Conservation (phyloP, 148 eudicot species). For the Mesembryanthemum crystallinum region DNA sequence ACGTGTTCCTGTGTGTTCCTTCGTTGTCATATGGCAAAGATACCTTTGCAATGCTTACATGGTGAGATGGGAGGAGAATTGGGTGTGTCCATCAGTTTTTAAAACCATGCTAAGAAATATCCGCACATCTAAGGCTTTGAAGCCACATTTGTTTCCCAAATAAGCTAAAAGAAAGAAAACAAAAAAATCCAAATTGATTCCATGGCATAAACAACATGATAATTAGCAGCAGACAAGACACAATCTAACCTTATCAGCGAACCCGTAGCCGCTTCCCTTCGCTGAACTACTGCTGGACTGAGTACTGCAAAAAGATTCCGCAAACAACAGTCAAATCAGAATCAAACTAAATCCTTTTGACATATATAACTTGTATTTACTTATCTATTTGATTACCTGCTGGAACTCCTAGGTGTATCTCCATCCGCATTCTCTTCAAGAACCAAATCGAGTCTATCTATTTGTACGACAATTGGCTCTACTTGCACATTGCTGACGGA, state of each 20-base stretch:
- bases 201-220: not conserved
- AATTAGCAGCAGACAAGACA: conserved; percentile 13
- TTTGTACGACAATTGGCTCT: conserved; percentile 90
- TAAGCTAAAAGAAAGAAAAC: not conserved
- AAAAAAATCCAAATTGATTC: not conserved
- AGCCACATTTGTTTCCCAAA: not conserved
- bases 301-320: conserved; percentile 37
- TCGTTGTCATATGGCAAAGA: no score
- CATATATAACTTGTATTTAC: not conserved
- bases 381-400: conserved; percentile 44
- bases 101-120: not conserved
- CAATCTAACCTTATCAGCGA: conserved; percentile 82
- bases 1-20: no score
- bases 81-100: no score
- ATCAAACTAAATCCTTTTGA: not conserved
- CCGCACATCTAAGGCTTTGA: not conserved
- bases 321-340: not conserved
- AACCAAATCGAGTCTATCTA: conserved; percentile 91
- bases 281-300: conserved; percentile 53
- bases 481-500: conserved; percentile 87
- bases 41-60: no score
- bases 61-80: no score
- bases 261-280: conserved; percentile 86
- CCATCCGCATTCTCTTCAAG: conserved; percentile 84
- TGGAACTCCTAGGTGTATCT: conserved; percentile 50